phyloP scores from a whole-genome alignment of 1,139 yeast species.

The Nakaseomyces delphensis region DNA sequence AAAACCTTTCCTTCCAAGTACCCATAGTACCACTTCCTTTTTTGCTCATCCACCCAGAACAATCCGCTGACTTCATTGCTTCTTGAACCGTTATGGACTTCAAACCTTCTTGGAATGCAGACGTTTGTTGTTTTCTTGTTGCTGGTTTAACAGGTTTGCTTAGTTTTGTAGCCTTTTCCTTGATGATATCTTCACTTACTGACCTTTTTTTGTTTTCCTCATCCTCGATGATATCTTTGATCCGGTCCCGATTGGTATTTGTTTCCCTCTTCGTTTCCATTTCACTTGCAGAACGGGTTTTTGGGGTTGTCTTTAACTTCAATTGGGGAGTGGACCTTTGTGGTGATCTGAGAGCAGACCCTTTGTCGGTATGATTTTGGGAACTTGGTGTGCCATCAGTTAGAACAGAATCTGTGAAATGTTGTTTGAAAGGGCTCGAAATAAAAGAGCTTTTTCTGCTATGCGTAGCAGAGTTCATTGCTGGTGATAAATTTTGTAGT shows the following conservation, averaged over 20 bases:
- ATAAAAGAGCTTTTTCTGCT: constrained; percentile 13
- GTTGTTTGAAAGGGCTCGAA: constrained; percentile 11
- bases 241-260: background rate
- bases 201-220: constrained; percentile 5
- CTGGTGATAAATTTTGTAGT: constrained; percentile 8
- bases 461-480: constrained; percentile 12
- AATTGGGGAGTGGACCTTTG: background rate
- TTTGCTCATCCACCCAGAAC: constrained; percentile 94
- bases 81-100: constrained; percentile 68
- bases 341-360: background rate
- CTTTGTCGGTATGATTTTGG: background rate
- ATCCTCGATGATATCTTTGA: background rate
- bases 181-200: constrained; percentile 3
- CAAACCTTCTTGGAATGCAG: constrained; percentile 92
- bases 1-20: constrained; percentile 85
- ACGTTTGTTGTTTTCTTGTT: constrained; percentile 53
- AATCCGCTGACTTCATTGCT: constrained; percentile 64
- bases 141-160: constrained; percentile 11
- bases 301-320: background rate
- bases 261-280: background rate
- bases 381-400: background rate
- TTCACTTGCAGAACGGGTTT: constrained; percentile 4
- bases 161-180: background rate
- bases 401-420: constrained; percentile 6
- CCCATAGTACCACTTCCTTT: constrained; percentile 75